These are phyloP conservation scores for Orbilia ellipsospora DNA, from an alignment of 2,329 filamentous ascomycete species.

Conservation along the genomic window DNA sequence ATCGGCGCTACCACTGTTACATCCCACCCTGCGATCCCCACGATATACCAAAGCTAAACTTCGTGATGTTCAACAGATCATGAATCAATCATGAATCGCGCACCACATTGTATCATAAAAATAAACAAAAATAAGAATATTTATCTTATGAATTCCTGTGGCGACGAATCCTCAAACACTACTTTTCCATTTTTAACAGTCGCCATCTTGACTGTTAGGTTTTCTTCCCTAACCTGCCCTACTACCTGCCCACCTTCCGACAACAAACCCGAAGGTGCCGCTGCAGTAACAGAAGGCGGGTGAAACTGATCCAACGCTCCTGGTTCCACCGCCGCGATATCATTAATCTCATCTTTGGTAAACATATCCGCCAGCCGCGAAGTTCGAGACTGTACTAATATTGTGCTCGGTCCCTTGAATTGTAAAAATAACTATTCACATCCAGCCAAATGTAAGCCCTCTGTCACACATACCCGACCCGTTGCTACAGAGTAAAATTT, in stretches of 20 bases:
- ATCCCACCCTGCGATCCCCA: neutral
- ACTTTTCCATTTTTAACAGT: conserved; percentile 74
- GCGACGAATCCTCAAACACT: conserved; percentile 71
- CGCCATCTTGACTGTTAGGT: conserved; percentile 68
- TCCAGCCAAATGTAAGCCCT: neutral
- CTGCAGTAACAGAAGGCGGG: conserved; percentile 21
- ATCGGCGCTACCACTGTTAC: neutral
- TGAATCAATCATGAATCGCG: neutral
- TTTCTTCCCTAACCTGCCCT: neutral
- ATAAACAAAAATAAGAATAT: too few relatives aligned
- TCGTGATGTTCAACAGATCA: conserved; percentile 27
- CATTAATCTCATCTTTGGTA: conserved; percentile 82
- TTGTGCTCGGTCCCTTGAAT: conserved; percentile 85
- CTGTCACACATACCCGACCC: neutral
- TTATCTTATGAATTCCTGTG: conserved; percentile 69
- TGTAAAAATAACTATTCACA: conserved; percentile 76
- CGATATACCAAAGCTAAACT: neutral
- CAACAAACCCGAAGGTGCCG: neutral
- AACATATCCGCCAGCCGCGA: conserved; percentile 81
- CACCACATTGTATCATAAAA: neutral
- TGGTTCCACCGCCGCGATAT: conserved; percentile 84
- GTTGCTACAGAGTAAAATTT: neutral
- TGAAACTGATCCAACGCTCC: conserved; percentile 74
- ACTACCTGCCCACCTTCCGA: neutral
- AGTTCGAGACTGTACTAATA: conserved; percentile 89